Percentiles rank a stretch among this genome's conserved stretches.
Evolutionary conservation across 108 stramenopile species (phyloP).

Genomic region (Schizochytrium sp.): DNA sequence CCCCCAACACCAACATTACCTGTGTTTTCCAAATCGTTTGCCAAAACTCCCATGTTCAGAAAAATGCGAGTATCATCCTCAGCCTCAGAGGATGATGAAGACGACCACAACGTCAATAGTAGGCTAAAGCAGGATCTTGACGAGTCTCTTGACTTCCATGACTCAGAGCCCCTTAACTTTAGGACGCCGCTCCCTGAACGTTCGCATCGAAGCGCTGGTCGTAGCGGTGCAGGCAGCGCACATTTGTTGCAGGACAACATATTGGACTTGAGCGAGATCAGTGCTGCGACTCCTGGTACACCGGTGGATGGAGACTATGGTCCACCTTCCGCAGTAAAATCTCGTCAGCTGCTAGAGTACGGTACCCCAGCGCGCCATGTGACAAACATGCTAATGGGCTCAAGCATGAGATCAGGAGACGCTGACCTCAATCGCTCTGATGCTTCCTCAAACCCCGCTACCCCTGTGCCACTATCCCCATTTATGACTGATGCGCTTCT

Average conservation of each 20-base stretch:
- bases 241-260: neutral
- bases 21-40: constrained; percentile 52
- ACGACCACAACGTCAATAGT: neutral
- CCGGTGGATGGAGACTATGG: constrained; percentile 36
- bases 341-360: neutral
- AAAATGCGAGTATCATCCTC: neutral
- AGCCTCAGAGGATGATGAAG: neutral
- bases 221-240: no score
- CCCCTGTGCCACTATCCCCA: constrained; percentile 27
- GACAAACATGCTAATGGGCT: constrained; percentile 13
- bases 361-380: constrained; percentile 21
- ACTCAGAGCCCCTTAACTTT: neutral
- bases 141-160: neutral
- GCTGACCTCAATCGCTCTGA: neutral
- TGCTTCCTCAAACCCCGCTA: constrained; percentile 51
- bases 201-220: neutral
- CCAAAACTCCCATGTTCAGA: constrained; percentile 31
- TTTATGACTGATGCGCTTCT: constrained; percentile 16
- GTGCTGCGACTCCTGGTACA: constrained; percentile 7
- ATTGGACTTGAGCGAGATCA: constrained; percentile 53
- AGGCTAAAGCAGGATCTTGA: neutral
- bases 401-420: neutral
- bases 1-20: constrained; percentile 45
- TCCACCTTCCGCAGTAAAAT: constrained; percentile 3
- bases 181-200: neutral